Base-by-base conservation (phyloP, 2,329 filamentous ascomycete genomes). In the Aspergillus sp. region DNA sequence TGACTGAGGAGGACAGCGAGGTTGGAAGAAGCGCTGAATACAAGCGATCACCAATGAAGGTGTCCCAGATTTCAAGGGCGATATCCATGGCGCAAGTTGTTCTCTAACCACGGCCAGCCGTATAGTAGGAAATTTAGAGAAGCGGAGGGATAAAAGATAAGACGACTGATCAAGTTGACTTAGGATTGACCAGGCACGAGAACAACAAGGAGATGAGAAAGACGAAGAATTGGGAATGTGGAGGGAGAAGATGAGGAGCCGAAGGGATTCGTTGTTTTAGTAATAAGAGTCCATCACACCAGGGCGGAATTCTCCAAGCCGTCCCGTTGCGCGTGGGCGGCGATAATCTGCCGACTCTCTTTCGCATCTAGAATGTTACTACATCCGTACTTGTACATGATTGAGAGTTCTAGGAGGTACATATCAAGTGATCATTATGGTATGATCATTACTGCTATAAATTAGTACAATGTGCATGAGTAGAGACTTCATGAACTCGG, bases 21-120 rank as follows among this genome's bases (percentile, higher is more conserved):
- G 74, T 73, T 6, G 90, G 90, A n/a, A 87, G 74, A 5, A 86
- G 58, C 32, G 73, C 76, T 44, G 90, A 84, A 66, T 94, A 96
- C 49, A 86, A 59, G 57, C 84, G 81, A 72, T 97, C 91, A 69
- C 86, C 85, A 54, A 90, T 61, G 62, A 85, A 88, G 60, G 84
- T 88, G 72, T 97, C 91, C 70, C 82, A 79, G 51, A 90, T 60
- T 71, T 96, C 90, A 56, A 96, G 85, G 41, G 93, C 82, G 72
- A 96, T 82, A 77, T 97, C 91, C 91, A 97, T 96, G 69, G 66
- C 53, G 48, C 35, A 20, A 19, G 17, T 20, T 22, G 17, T 19
- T 39, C 10, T 39, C 44, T 43, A 49, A 44, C 39, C 32, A 43
- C 15, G 33, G 25, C 17, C 33, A 15, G 35, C 12, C 35, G 7